phyloP scores from a whole-genome alignment of 164 flowering plant genomes.

The Magnolia changhungtana region DNA sequence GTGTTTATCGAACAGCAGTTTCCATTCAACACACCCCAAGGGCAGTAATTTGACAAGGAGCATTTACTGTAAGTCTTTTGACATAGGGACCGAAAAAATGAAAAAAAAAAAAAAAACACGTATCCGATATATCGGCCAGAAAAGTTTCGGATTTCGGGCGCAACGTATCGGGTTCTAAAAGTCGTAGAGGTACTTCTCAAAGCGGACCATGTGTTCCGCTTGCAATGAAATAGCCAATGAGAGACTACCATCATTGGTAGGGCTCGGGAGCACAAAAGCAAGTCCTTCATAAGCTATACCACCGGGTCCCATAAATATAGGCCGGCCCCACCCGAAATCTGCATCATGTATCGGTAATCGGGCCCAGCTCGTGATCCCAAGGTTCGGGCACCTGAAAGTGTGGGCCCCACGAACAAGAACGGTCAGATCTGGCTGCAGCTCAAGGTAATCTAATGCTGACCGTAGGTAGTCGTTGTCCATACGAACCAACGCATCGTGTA shows the following conservation, averaged over 20 bases:
- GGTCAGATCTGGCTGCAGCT: constrained; percentile 56
- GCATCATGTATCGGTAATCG: constrained; percentile 66
- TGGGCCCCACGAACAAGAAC: constrained; percentile 61
- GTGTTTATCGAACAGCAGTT: no score
- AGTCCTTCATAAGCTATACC: constrained; percentile 63
- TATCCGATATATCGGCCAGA: not conserved
- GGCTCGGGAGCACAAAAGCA: constrained; percentile 52
- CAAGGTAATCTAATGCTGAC: constrained; percentile 72
- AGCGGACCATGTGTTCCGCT: constrained; percentile 46
- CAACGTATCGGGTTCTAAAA: constrained; percentile 18
- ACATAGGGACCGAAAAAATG: no score
- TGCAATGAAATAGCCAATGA: constrained; percentile 54
- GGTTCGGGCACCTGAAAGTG: constrained; percentile 59
- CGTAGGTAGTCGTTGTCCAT: constrained; percentile 62
- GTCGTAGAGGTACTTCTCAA: constrained; percentile 42
- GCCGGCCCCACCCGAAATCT: constrained; percentile 82
- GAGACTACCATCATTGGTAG: constrained; percentile 58
- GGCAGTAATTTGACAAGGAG: no score
- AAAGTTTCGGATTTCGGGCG: not conserved
- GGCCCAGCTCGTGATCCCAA: constrained; percentile 67
- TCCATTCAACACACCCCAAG: no score
- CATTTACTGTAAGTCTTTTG: no score
- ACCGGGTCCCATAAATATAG: constrained; percentile 72
- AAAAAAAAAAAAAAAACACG: no score
- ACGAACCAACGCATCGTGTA: constrained; percentile 47